Base-by-base conservation (phyloP, 2,329 filamentous ascomycete species). In the Aspergillus amoenus region DNA sequence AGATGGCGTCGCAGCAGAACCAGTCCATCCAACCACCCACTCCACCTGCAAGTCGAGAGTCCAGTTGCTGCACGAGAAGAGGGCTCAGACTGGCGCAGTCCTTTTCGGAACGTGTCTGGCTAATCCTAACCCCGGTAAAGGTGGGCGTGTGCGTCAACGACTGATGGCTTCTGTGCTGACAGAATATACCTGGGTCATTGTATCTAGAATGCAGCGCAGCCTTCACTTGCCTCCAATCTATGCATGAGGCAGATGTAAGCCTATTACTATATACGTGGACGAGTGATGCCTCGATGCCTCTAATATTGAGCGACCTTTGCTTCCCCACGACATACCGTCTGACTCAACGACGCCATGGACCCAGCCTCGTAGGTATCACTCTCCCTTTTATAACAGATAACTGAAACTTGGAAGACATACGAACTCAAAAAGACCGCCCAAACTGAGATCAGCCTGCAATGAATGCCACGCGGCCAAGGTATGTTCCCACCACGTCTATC, bases 401-500 rank as follows among this genome's bases (percentile, higher is more conserved):
- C 32, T 39, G 47, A 30, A 11, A 22, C 11, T 11, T 21, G 43
- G 51, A 32, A 49, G 40, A 34, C 39, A 43, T 39, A 50, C 54
- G 6, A 46, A 39, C 18, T 59, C 59, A 7, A 59, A 61, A 45
- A 43, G 57, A 52, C 59, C 59, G 21, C 59, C 57, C 2, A 61
- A 61, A 51, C 51, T 61, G 43, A 57, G 59, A 40, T 52, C 59
- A 12, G 59, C 59, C 37, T 61, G 59, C 46, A 61, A 61, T 42
- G 59, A 61, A 32, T 61, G 59, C 44, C 59, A 61, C 55, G 54
- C 59, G 21, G 59, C 59, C 46, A 61, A 61, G 51, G 59, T 55
- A 50, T 18, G 54, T 21, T 18, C 30, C n/a, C 12, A 47, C 27
- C 21, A 18, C 24, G 2, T 52, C 13, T 9, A 22, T 17, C 30